Evolutionary conservation across 2,329 filamentous ascomycete genomes (phyloP).

Genomic region (Sporothrix mexicana): DNA sequence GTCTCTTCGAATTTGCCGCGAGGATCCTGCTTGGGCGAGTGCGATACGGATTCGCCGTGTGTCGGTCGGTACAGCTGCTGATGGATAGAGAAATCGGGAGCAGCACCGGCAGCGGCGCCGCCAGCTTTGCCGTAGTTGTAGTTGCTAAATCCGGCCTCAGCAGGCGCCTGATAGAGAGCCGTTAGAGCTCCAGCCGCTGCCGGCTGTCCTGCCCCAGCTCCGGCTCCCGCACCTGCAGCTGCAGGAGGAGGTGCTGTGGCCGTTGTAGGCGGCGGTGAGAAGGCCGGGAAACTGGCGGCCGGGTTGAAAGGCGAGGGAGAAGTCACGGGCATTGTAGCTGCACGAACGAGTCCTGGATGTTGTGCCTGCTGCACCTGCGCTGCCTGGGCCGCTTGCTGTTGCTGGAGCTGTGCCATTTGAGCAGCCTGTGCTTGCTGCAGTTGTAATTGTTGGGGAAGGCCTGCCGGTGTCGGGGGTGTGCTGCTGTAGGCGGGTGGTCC

Average conservation of each 20-base stretch:
- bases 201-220: slow-evolving; percentile 40
- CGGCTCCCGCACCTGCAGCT: slow-evolving; percentile 38
- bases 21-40: slow-evolving; percentile 53
- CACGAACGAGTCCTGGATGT: slow-evolving; percentile 53
- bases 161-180: background rate
- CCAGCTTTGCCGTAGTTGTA: slow-evolving; percentile 52
- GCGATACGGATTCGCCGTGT: slow-evolving; percentile 60
- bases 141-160: slow-evolving; percentile 59
- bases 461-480: slow-evolving; percentile 47
- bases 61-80: slow-evolving; percentile 73
- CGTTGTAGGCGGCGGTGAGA: slow-evolving; percentile 52
- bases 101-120: slow-evolving; percentile 39
- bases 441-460: slow-evolving; percentile 39
- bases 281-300: slow-evolving; percentile 41
- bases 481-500: slow-evolving; percentile 49
- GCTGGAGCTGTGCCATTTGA: background rate
- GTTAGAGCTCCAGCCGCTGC: background rate
- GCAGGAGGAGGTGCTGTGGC: slow-evolving; percentile 49
- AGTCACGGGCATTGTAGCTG: slow-evolving; percentile 56
- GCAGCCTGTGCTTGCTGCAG: background rate
- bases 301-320: slow-evolving; percentile 40
- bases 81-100: slow-evolving; percentile 64
- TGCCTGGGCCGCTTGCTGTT: slow-evolving; percentile 45
- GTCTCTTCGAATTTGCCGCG: slow-evolving; percentile 66
- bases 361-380: slow-evolving; percentile 45